phyloP scores from a whole-genome alignment of 768 basidiomycete species.

The Mycena chlorophos region DNA sequence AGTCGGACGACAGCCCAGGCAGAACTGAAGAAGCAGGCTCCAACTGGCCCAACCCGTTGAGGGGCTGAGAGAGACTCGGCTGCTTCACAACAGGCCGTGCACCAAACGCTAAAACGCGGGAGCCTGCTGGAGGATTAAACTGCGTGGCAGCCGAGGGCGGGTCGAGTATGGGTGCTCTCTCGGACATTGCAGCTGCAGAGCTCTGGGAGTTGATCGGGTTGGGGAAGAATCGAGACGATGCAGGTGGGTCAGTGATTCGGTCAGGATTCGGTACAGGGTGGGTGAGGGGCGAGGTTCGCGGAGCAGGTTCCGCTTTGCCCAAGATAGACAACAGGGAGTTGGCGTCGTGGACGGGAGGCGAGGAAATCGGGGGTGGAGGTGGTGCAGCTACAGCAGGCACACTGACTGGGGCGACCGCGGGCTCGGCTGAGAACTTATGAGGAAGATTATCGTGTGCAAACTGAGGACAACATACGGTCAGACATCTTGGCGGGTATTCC shows the following conservation, averaged over 20 bases:
- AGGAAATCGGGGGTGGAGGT: constrained; percentile 4
- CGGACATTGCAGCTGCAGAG: constrained; percentile 14
- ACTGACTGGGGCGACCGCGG: not conserved
- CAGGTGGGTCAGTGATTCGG: constrained; percentile 11
- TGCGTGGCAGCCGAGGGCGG: constrained; percentile 24
- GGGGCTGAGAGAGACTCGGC: constrained; percentile 43
- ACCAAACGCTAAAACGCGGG: constrained; percentile 49
- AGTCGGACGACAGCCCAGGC: constrained; percentile 21
- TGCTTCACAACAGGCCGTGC: constrained; percentile 37
- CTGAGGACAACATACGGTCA: constrained; percentile 6
- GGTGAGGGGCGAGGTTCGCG: constrained; percentile 11
- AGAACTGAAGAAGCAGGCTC: constrained; percentile 12
- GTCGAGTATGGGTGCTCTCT: constrained; percentile 26
- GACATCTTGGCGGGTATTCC: constrained; percentile 18
- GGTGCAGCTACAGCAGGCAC: not conserved
- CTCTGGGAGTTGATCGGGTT: constrained; percentile 29
- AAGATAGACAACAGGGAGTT: constrained; percentile 22
- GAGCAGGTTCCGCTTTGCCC: constrained; percentile 15
- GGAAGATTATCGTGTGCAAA: not conserved
- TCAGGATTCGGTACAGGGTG: constrained; percentile 6
- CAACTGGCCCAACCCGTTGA: constrained; percentile 40
- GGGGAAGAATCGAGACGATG: constrained; percentile 39
- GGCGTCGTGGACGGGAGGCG: constrained; percentile 6
- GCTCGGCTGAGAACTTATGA: constrained; percentile 1
- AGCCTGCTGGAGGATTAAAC: constrained; percentile 52